Base-by-base conservation (phyloP, 2,329 filamentous ascomycete genomes). In the Colletotrichum simmondsii region DNA sequence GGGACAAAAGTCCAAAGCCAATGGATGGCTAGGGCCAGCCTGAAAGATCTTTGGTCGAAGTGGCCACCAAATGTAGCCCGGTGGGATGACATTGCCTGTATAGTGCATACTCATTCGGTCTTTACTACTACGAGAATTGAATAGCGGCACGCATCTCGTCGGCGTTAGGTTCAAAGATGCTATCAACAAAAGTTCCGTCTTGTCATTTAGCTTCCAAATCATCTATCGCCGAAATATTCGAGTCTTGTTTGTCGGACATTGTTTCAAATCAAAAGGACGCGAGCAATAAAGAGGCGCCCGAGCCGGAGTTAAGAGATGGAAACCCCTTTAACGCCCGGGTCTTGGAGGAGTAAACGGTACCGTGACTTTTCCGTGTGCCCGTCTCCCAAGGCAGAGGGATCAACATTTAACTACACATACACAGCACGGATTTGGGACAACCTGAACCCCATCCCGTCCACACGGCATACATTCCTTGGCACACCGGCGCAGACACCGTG, bases 261-360 rank as follows among this genome's bases (percentile, higher is more conserved):
- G 14, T 5, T 46, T 26, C 2, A 14, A 16, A 22, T n/a, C 14
- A 56, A 12, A 35, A 19, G 12, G 16, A 49, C 22, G 24, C 1
- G 22, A 14, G 35, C 16, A 14, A 5, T 1, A 6, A 8, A 8
- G 58, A 24, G 7, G 22, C 35, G 16, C 42, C 59, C 16, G 16
- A 10, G 11, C 32, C 63, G 53, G 63, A 58, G 52, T 57, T 58
- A 58, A 53, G 63, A 65, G 63, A 49, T 49, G 46, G 35, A 22
- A 22, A 42, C 22, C 19, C 30, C 35, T 56, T 28, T 52, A 56
- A 56, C 22, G 52, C 10, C 62, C 52, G 62, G 32, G 8, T 16
- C 53, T 49, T 11, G 8, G 16, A 10, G 8, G 42, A 49, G 28
- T 14, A 26, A 10, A 5, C 8, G n/a, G 26, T 32, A n/a, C n/a